These are phyloP conservation scores for Taiozyma onychis DNA, from an alignment of 1,139 yeast species.

Conservation along the genomic window DNA sequence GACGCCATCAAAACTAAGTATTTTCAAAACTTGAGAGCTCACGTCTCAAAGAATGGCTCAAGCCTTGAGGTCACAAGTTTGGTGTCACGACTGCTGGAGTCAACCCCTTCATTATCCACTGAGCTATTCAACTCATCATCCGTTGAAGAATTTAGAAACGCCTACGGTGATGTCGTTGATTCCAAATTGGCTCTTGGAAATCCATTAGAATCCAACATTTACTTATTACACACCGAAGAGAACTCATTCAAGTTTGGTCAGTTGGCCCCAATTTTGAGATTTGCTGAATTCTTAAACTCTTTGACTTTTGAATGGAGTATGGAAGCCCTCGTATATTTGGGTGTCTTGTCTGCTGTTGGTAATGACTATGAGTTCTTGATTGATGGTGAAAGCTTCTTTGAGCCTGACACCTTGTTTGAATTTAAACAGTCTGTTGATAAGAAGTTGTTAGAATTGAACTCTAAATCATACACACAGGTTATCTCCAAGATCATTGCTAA, in stretches of 20 bases:
- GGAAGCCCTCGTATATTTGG: constrained; percentile 21
- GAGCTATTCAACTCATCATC: constrained; percentile 3
- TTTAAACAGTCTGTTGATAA: constrained; percentile 3
- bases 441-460: not conserved
- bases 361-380: constrained; percentile 30
- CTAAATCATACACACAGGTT: constrained; percentile 5
- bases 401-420: not conserved
- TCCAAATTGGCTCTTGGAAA: constrained; percentile 40
- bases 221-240: constrained; percentile 25
- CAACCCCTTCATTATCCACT: constrained; percentile 1
- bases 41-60: constrained; percentile 8
- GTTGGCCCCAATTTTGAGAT: constrained; percentile 17
- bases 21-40: constrained; percentile 13
- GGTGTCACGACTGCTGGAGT: constrained; percentile 11
- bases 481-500: constrained; percentile 7
- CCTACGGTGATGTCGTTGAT: constrained; percentile 26
- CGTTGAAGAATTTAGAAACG: constrained; percentile 13
- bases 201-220: constrained; percentile 37
- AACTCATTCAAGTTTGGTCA: constrained; percentile 13
- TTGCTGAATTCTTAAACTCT: constrained; percentile 23
- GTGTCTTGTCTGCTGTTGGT: constrained; percentile 31
- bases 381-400: constrained; percentile 1
- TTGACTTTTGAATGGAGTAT: constrained; percentile 15
- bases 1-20: constrained; percentile 16
- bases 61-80: constrained; percentile 8